These are phyloP conservation scores for Olyra latifolia DNA, from an alignment of 176 grass and related monocot species.

Conservation along the genomic window DNA sequence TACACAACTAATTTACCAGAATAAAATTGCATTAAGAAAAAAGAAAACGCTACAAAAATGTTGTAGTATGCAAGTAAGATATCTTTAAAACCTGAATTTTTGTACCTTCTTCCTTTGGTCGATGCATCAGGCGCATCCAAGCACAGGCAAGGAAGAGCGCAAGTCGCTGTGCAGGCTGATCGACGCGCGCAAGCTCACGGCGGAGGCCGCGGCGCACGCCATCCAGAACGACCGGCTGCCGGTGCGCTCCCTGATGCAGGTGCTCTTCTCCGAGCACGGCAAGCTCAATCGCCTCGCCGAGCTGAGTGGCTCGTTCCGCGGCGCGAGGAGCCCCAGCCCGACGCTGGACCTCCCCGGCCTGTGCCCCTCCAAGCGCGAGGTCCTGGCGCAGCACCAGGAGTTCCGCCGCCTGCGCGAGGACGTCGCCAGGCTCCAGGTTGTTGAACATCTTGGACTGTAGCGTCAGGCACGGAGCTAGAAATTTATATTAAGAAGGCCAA, in stretches of 20 bases:
- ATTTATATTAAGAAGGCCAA: too few relatives aligned
- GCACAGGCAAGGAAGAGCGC: conserved; percentile 64
- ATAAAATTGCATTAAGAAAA: neutral
- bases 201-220: conserved; percentile 80
- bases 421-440: conserved; percentile 72
- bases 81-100: neutral
- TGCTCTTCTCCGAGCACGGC: conserved; percentile 91
- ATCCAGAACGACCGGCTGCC: conserved; percentile 94
- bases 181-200: conserved; percentile 78
- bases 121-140: conserved; percentile 62
- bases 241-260: conserved; percentile 84
- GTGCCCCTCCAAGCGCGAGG: conserved; percentile 84
- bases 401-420: conserved; percentile 82
- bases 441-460: too few relatives aligned
- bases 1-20: neutral
- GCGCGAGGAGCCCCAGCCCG: conserved; percentile 53
- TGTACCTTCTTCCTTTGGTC: neutral
- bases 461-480: too few relatives aligned
- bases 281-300: conserved; percentile 84
- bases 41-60: neutral
- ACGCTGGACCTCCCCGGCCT: conserved; percentile 63
- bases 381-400: conserved; percentile 83
- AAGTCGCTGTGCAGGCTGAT: conserved; percentile 74
- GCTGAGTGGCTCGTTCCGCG: conserved; percentile 67
- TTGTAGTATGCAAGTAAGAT: neutral